Conservation (phyloP, 305 asterid genomes). For the Fraxinus platypoda region DNA sequence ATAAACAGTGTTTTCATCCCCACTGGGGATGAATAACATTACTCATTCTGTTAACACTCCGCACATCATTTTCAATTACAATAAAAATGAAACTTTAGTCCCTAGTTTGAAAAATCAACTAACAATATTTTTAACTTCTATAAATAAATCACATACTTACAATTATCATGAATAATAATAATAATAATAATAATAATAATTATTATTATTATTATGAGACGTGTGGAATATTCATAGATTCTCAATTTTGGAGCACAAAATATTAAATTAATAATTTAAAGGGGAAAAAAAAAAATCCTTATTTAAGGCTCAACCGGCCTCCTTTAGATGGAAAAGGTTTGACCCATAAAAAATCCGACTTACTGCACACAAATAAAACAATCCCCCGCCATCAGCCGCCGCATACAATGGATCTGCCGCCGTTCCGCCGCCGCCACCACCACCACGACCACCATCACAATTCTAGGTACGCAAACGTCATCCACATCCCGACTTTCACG, state of each 20-base stretch:
- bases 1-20: no score
- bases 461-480: constrained; percentile 38
- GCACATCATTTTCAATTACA: background rate
- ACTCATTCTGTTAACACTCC: no score
- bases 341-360: background rate
- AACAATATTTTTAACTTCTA: background rate
- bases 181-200: no score
- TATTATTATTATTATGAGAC: background rate
- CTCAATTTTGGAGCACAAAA: background rate
- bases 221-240: background rate
- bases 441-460: constrained; percentile 28
- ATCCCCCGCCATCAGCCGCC: constrained; percentile 12
- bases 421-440: constrained; percentile 32
- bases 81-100: background rate
- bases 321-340: background rate
- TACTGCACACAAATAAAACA: background rate
- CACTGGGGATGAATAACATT: no score
- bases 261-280: background rate
- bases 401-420: constrained; percentile 43
- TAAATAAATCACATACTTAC: background rate
- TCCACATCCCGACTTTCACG: constrained; percentile 35
- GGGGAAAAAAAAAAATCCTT: background rate
- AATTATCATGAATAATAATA: background rate
- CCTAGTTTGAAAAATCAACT: background rate
- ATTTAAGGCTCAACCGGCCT: background rate